phyloP scores from a whole-genome alignment of 1,284 basidiomycete species.

The Phenoliferia sp. region DNA sequence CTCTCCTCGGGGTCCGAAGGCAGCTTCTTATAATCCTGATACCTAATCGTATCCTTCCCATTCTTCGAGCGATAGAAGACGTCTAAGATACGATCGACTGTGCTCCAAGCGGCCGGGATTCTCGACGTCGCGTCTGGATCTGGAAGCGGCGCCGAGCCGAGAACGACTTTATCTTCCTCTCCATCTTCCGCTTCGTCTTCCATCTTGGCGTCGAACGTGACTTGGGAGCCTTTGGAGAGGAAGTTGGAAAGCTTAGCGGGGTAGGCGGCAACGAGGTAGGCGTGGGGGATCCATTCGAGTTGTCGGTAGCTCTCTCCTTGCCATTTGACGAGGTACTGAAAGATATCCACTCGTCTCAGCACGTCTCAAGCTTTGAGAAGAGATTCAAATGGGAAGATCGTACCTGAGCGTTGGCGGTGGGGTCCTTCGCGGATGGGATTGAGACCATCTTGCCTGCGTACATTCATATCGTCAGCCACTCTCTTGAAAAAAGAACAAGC shows the following conservation, averaged over 20 bases:
- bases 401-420: conserved; percentile 56
- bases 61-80: conserved; percentile 19
- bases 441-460: conserved; percentile 47
- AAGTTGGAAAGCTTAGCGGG: conserved; percentile 67
- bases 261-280: conserved; percentile 69
- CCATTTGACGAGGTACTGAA: conserved; percentile 26
- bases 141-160: conserved; percentile 23
- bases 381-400: neutral
- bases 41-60: conserved; percentile 2
- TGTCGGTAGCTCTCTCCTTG: conserved; percentile 27
- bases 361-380: conserved; percentile 11
- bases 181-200: conserved; percentile 24
- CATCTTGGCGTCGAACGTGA: conserved; percentile 40
- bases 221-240: conserved; percentile 60
- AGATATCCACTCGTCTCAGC: no score
- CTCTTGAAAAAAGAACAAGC: no score
- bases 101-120: conserved; percentile 33
- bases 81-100: conserved; percentile 33
- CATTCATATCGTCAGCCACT: no score
- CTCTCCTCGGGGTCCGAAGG: conserved; percentile 29
- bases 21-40: conserved; percentile 8
- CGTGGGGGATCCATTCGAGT: conserved; percentile 77
- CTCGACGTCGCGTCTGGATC: conserved; percentile 26
- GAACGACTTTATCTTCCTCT: conserved; percentile 12
- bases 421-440: conserved; percentile 58